These are phyloP conservation scores for Epichloe festucae DNA, from an alignment of 2,329 filamentous ascomycete genomes.

Conservation along the genomic window DNA sequence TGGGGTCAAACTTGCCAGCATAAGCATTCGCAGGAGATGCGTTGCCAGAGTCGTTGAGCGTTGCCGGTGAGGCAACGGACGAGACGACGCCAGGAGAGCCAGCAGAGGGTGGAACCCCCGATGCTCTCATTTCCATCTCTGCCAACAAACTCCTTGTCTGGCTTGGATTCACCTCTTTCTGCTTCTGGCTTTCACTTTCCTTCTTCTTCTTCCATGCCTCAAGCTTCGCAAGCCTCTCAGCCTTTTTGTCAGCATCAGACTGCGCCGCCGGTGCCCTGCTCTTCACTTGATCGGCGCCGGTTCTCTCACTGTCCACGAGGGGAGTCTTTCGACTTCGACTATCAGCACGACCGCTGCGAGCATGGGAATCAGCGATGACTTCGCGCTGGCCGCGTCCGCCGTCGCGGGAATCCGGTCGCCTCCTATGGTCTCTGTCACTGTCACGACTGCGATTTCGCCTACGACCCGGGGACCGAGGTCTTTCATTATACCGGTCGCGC, in stretches of 20 bases:
- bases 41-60: constrained; percentile 27
- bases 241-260: constrained; percentile 60
- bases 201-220: constrained; percentile 91
- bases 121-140: constrained; percentile 61
- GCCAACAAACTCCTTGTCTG: constrained; percentile 55
- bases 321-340: constrained; percentile 40
- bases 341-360: constrained; percentile 53
- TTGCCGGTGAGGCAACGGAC: constrained; percentile 36
- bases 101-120: constrained; percentile 27
- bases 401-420: constrained; percentile 64
- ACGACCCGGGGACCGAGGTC: constrained; percentile 44
- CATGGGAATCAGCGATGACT: constrained; percentile 57
- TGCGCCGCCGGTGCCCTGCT: constrained; percentile 32
- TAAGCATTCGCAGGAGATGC: constrained; percentile 46
- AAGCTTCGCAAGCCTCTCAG: constrained; percentile 66
- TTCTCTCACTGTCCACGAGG: constrained; percentile 33
- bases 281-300: constrained; percentile 49
- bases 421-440: constrained; percentile 48
- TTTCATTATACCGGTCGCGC: constrained; percentile 44
- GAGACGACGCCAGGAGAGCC: constrained; percentile 38
- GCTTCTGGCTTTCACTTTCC: constrained; percentile 60
- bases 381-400: constrained; percentile 50
- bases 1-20: constrained; percentile 74
- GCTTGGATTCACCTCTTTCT: constrained; percentile 52
- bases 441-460: constrained; percentile 54